Conservation (phyloP, 345 rosid species). For the Psidium friedrichsthalianum region DNA sequence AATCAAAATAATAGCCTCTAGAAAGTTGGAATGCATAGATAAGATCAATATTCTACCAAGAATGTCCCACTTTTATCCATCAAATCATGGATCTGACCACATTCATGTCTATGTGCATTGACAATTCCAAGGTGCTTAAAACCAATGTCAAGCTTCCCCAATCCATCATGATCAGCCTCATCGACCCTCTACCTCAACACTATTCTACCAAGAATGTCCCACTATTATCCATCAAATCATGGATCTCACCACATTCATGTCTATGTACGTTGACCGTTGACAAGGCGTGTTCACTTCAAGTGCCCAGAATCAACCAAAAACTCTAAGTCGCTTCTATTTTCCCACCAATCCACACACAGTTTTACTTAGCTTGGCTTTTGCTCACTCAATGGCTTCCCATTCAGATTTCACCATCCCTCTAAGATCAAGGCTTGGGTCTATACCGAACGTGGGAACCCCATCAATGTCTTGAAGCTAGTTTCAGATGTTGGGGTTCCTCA, state of each 20-base stretch:
- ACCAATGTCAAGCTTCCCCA: neutral
- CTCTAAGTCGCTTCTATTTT: neutral
- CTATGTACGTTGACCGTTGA: neutral
- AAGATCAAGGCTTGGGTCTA: constrained; percentile 80
- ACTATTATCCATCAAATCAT: too few species aligned
- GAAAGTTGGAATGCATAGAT: neutral
- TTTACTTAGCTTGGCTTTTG: too few species aligned
- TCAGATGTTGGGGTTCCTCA: constrained; percentile 51
- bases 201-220: neutral
- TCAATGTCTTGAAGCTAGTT: constrained; percentile 54
- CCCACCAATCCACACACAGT: neutral
- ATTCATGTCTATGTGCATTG: neutral
- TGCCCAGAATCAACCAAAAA: neutral
- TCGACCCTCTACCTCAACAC: neutral
- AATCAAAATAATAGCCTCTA: neutral
- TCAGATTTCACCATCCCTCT: constrained; percentile 4
- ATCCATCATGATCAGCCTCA: neutral
- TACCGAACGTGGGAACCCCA: constrained; percentile 45
- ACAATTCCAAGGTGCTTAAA: neutral
- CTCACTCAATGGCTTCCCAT: neutral
- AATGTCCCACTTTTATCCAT: neutral
- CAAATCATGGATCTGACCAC: neutral
- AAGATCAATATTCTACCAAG: neutral
- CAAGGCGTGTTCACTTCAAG: neutral
- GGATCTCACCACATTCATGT: too few species aligned